phyloP scores from a whole-genome alignment of 306 rosid species.

The Casuarina equisetifolia region DNA sequence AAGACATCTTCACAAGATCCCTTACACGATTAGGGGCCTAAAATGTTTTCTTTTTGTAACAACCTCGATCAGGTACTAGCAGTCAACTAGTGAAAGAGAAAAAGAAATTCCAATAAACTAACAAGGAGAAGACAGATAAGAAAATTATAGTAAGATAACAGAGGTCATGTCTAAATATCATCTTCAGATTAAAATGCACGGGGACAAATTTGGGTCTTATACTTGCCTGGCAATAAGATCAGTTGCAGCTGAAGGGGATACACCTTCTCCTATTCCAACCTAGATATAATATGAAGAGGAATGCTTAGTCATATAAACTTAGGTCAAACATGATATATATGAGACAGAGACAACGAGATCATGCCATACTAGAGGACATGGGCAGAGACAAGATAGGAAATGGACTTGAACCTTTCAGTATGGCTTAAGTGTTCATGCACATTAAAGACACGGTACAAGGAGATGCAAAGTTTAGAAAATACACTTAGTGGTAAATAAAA shows the following conservation, averaged over 20 bases:
- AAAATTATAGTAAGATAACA: slow-evolving; percentile 1
- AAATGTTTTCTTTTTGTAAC: background rate
- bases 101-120: background rate
- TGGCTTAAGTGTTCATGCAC: slow-evolving; percentile 13
- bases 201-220: slow-evolving; percentile 28
- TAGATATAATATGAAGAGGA: slow-evolving; percentile 36
- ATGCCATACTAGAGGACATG: background rate
- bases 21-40: background rate
- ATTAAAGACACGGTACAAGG: slow-evolving; percentile 2
- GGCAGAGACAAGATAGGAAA: slow-evolving; percentile 7
- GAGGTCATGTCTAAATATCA: slow-evolving; percentile 18
- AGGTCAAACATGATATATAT: background rate
- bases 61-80: slow-evolving; percentile 2
- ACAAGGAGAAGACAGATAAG: background rate
- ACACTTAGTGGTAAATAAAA: background rate
- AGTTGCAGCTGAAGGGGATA: slow-evolving; percentile 99
- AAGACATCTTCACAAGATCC: slow-evolving; percentile 6
- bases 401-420: slow-evolving; percentile 19
- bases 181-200: slow-evolving; percentile 16
- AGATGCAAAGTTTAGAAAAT: background rate
- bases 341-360: background rate
- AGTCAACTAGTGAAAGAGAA: slow-evolving; percentile 17
- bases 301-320: slow-evolving; percentile 26
- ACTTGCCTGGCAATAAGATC: slow-evolving; percentile 99
- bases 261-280: slow-evolving; percentile 99